phyloP scores from a whole-genome alignment of 2,329 filamentous ascomycete genomes.

The Paraphaeosphaeria minitans region DNA sequence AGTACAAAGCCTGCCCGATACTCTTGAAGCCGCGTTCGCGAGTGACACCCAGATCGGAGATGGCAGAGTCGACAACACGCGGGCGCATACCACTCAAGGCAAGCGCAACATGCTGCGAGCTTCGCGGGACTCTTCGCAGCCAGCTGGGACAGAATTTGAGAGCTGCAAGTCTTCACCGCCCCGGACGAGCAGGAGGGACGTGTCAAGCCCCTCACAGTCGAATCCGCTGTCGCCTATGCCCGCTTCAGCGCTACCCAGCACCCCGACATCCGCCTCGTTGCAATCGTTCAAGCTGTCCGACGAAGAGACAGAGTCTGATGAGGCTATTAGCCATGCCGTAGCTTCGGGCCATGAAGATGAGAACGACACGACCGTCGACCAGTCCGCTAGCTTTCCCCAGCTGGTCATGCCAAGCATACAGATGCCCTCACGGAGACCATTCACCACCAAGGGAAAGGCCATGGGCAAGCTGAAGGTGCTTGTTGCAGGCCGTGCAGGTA shows the following conservation, averaged over 20 bases:
- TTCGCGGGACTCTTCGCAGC: constrained; percentile 29
- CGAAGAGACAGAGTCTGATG: constrained; percentile 60
- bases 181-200: constrained; percentile 28
- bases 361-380: constrained; percentile 44
- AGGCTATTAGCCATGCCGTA: constrained; percentile 60
- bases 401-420: constrained; percentile 97
- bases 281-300: constrained; percentile 65
- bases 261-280: constrained; percentile 64
- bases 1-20: constrained; percentile 62
- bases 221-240: constrained; percentile 46
- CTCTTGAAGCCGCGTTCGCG: constrained; percentile 52
- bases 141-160: constrained; percentile 24
- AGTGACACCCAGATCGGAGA: constrained; percentile 29
- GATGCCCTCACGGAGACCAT: constrained; percentile 86
- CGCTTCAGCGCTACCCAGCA: constrained; percentile 59
- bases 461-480: constrained; percentile 90
- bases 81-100: constrained; percentile 37
- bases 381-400: constrained; percentile 62
- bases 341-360: constrained; percentile 62
- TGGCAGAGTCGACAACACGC: constrained; percentile 30
- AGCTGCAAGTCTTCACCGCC: constrained; percentile 26
- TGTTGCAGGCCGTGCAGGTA: constrained; percentile 78
- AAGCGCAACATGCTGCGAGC: constrained; percentile 29
- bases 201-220: constrained; percentile 28
- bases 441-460: constrained; percentile 82